phyloP scores from a whole-genome alignment of 306 rosid species.

The Corylus heterophylla region DNA sequence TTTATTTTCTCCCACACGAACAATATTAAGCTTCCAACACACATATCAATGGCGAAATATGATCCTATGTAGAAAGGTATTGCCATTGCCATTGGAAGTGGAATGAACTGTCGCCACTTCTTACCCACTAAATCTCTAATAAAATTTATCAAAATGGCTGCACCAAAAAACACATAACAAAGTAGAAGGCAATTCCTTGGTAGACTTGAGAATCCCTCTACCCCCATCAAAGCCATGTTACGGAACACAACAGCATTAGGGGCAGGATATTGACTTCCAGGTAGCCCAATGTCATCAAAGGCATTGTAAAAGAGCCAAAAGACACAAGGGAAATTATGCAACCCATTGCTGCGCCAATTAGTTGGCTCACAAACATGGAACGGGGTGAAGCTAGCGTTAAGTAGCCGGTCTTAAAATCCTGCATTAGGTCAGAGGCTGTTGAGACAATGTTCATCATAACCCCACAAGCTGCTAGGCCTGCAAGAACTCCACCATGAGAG shows the following conservation, averaged over 20 bases:
- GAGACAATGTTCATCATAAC: constrained; percentile 25
- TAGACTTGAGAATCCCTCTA: constrained; percentile 8
- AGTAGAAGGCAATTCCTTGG: constrained; percentile 15
- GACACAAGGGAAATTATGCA: constrained; percentile 13
- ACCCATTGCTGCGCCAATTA: constrained; percentile 18
- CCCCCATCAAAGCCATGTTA: constrained; percentile 4
- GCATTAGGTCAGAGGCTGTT: constrained; percentile 16
- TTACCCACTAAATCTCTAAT: constrained; percentile 4
- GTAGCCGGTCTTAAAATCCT: constrained; percentile 22
- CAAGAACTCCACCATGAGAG: constrained; percentile 9
- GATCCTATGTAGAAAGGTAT: constrained; percentile 20
- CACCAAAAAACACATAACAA: constrained; percentile 3
- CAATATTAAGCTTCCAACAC: constrained; percentile 15
- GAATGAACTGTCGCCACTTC: not conserved
- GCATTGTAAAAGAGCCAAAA: constrained; percentile 25
- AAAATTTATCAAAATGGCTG: constrained; percentile 8
- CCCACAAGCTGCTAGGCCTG: constrained; percentile 25
- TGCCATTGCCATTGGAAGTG: constrained; percentile 22
- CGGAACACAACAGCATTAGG: constrained; percentile 10
- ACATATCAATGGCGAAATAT: constrained; percentile 18
- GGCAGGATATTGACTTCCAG: not conserved
- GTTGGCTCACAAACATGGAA: constrained; percentile 19
- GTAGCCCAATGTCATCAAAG: not conserved
- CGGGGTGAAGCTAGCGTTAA: constrained; percentile 19
- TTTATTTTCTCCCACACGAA: not conserved